Evolutionary conservation across 73 alveolate species (phyloP).

Genomic region (Tetrahymena elliotti): DNA sequence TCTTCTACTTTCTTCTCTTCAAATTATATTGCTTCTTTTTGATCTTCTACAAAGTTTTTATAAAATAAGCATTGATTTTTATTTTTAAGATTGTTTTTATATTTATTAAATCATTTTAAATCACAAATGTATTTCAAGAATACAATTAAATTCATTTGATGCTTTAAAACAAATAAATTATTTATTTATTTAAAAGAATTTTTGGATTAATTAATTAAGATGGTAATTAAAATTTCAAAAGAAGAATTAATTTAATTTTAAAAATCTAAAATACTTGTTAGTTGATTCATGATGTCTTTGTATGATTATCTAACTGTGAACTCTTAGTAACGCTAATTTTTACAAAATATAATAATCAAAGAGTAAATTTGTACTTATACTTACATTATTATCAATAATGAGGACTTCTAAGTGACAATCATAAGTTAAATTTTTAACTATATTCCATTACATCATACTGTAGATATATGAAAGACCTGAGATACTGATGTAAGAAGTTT

Average conservation of each 20-base stretch:
- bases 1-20: not conserved
- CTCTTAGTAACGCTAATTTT: not conserved
- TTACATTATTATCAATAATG: not conserved
- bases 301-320: not conserved
- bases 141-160: too few species aligned
- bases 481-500: not conserved
- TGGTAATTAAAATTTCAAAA: too few species aligned
- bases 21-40: not conserved
- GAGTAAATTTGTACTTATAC: not conserved
- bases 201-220: too few species aligned
- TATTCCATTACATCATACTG: not conserved
- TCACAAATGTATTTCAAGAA: too few species aligned
- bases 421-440: not conserved
- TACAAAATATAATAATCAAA: not conserved
- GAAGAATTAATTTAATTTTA: not conserved
- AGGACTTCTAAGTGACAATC: not conserved
- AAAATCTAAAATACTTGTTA: not conserved
- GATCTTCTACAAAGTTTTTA: not conserved
- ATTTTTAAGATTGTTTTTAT: too few species aligned
- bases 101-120: too few species aligned
- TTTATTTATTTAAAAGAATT: too few species aligned
- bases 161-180: too few species aligned
- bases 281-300: not conserved
- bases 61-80: too few species aligned
- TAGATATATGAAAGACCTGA: not conserved